Base-by-base conservation (phyloP, 2,329 filamentous ascomycete genomes). In the Lecanicillium sp. region DNA sequence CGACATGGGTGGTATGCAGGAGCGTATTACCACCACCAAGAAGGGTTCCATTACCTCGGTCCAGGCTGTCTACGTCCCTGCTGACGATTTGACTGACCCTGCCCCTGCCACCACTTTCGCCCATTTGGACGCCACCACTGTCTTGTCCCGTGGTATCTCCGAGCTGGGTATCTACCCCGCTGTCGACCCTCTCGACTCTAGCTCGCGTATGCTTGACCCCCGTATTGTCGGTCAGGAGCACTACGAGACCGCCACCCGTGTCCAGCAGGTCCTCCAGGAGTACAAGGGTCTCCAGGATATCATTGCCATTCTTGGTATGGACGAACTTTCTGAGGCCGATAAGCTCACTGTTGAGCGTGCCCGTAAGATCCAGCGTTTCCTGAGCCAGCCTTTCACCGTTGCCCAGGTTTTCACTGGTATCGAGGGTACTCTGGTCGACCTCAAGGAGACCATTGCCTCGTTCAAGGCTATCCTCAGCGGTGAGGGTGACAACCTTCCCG, bases 241-340 rank as follows among this genome's bases (percentile, higher is more conserved):
- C 83, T 98, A 98, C 85, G 72, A 90, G 55, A 91, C 84, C 64
- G 93, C 93, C 71, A 87, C 87, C 71, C 85, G 85, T 64, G 93
- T 98, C 67, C 93, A 98, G 81, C 90, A 95, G 79, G 97, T 96
- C 76, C 86, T 98, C 70, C 93, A 98, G 79, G 93, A 97, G 82
- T 98, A 98, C 87, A 97, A 97, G 87, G 97, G 91, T 58, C 89
- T 98, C 61, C 93, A 98, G 80, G 93, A 98, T 80, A 98, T 98
- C 84, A 96, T 96, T 81, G 93, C 93, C 75, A 98, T 98, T 90
- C 77, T 97, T 71, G 91, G 91, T 86, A 97, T 98, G 93, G 93
- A 98, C 75, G 93, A 98, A 73, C 78, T 98, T 76, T 97, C 93
- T 58, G 93, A 97, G 81, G 87, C 87, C 65, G 93, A 98, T 75